Evolutionary conservation across 768 basidiomycete species (phyloP).

Genomic region (Tricholoma sp.): DNA sequence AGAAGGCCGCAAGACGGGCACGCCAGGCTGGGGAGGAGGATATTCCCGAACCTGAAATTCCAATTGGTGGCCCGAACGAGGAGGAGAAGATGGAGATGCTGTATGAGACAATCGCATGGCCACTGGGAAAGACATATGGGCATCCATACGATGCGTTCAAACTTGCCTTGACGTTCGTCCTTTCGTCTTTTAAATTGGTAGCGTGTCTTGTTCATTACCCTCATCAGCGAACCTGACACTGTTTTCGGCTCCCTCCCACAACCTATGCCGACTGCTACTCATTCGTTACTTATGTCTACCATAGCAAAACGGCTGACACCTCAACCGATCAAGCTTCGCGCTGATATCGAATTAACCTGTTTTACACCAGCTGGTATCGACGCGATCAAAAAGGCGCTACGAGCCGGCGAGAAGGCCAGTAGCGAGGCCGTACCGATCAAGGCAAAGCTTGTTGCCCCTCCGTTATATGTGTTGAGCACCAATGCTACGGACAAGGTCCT

Average conservation of each 20-base stretch:
- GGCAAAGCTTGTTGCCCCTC: slow-evolving; percentile 94
- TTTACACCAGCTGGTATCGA: slow-evolving; percentile 95
- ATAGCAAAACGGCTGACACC: slow-evolving; percentile 95
- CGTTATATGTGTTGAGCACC: slow-evolving; percentile 91
- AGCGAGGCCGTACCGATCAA: slow-evolving; percentile 93
- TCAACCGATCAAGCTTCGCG: slow-evolving; percentile 97
- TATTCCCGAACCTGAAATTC: slow-evolving; percentile 33
- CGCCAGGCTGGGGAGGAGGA: slow-evolving; percentile 44
- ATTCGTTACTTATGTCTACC: slow-evolving; percentile 64
- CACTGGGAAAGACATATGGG: slow-evolving; percentile 85
- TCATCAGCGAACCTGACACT: slow-evolving; percentile 45
- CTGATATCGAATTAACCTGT: slow-evolving; percentile 96
- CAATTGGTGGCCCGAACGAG: slow-evolving; percentile 47
- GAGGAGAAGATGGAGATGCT: slow-evolving; percentile 79
- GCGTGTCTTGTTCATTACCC: slow-evolving; percentile 1
- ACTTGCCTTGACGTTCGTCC: slow-evolving; percentile 81
- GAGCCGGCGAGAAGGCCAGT: slow-evolving; percentile 83
- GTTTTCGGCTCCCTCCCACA: slow-evolving; percentile 73
- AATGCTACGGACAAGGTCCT: slow-evolving; percentile 94
- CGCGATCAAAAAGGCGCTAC: slow-evolving; percentile 89
- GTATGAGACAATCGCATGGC: slow-evolving; percentile 93
- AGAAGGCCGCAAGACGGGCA: slow-evolving; percentile 42
- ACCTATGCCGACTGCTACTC: slow-evolving; percentile 51
- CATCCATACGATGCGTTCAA: slow-evolving; percentile 99
- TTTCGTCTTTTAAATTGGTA: background rate